Conservation (phyloP, 2,329 filamentous ascomycete genomes). For the Zymoseptoria brevis region DNA sequence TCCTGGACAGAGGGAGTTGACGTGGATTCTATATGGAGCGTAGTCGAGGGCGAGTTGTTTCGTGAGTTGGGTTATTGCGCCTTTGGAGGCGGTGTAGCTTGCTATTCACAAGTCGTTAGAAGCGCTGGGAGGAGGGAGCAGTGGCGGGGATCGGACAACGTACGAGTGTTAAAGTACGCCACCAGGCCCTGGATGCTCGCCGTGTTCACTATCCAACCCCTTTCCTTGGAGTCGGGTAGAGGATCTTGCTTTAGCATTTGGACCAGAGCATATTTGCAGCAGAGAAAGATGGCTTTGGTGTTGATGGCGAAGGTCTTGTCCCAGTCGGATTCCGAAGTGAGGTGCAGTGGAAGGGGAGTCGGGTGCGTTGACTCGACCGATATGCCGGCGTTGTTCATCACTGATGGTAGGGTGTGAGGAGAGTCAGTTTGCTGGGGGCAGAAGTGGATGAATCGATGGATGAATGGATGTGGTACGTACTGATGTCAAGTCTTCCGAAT, state of each 20-base stretch:
- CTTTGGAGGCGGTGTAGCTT: slow-evolving; percentile 42
- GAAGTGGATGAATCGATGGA: no score
- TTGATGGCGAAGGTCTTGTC: slow-evolving; percentile 33
- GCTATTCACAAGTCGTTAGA: slow-evolving; percentile 14
- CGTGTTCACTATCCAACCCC: slow-evolving; percentile 35
- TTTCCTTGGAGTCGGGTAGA: slow-evolving; percentile 16
- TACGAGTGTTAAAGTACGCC: slow-evolving; percentile 24
- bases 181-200: slow-evolving; percentile 31
- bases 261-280: slow-evolving; percentile 31
- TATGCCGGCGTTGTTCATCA: slow-evolving; percentile 9
- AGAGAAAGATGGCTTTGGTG: slow-evolving; percentile 32
- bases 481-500: slow-evolving; percentile 22
- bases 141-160: slow-evolving; percentile 1
- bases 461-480: not conserved
- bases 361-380: slow-evolving; percentile 21
- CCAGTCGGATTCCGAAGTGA: slow-evolving; percentile 28
- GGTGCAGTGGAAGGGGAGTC: slow-evolving; percentile 22
- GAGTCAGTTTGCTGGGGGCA: no score
- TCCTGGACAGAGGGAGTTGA: slow-evolving; percentile 37
- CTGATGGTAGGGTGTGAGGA: no score
- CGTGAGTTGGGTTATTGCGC: slow-evolving; percentile 40
- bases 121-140: no score
- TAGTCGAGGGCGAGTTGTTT: slow-evolving; percentile 38
- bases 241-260: slow-evolving; percentile 33
- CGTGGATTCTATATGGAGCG: slow-evolving; percentile 34